Conservation (phyloP, 805 yeast genomes). For the Schwanniomyces occidentalis region DNA sequence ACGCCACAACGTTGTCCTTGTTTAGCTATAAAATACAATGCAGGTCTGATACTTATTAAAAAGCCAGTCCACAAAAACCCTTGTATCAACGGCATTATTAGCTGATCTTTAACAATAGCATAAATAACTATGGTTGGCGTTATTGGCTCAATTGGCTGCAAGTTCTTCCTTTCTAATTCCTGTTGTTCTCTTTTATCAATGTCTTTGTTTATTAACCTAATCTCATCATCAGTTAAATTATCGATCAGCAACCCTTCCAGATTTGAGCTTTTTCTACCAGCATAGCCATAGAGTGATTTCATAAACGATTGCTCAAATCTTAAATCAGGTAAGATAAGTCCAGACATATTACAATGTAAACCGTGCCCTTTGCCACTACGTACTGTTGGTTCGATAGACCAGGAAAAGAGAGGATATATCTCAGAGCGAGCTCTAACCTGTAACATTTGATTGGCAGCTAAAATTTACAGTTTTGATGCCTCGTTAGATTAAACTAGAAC, state of each 20-base stretch:
- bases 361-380: no score
- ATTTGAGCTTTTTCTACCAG: slow-evolving; percentile 16
- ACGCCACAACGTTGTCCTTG: slow-evolving; percentile 30
- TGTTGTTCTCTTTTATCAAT: slow-evolving; percentile 16
- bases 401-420: no score
- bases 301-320: slow-evolving; percentile 66
- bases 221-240: slow-evolving; percentile 19
- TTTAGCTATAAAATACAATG: slow-evolving; percentile 22
- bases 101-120: slow-evolving; percentile 51
- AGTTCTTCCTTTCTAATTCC: slow-evolving; percentile 3
- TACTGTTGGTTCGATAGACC: no score
- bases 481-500: no score
- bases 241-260: neutral
- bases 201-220: slow-evolving; percentile 15
- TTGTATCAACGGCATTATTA: slow-evolving; percentile 55
- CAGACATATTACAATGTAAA: neutral
- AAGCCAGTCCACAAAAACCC: slow-evolving; percentile 49
- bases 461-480: no score
- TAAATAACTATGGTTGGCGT: slow-evolving; percentile 47
- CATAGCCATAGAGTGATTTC: slow-evolving; percentile 29
- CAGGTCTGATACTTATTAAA: slow-evolving; percentile 38
- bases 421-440: no score
- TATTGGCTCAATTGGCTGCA: slow-evolving; percentile 35
- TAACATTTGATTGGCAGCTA: no score
- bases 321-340: slow-evolving; percentile 53